Percentiles rank a stretch among this genome's conserved stretches.
phyloP scores from a whole-genome alignment of 83 land plant genomes.

The Isoetes engelmannii region DNA sequence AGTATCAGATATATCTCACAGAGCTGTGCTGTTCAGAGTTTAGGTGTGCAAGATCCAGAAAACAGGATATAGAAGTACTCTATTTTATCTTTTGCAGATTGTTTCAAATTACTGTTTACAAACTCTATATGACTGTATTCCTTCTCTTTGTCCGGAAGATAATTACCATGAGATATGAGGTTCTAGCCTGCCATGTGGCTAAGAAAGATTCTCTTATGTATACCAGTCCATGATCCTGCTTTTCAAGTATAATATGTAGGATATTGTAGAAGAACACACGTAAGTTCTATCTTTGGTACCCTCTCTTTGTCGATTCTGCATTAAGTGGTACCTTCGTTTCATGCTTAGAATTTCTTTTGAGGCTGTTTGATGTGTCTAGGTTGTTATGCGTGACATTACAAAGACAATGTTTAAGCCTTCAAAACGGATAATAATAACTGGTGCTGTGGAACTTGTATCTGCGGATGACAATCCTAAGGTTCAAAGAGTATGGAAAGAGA shows the following conservation, averaged over 20 bases:
- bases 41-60: too few species aligned
- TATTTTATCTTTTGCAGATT: too few species aligned
- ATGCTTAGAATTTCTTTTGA: too few species aligned
- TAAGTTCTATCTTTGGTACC: neutral
- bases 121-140: too few species aligned
- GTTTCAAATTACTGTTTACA: too few species aligned
- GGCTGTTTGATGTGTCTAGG: constrained; percentile 6
- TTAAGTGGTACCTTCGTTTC: neutral
- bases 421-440: constrained; percentile 22
- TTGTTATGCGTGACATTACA: constrained; percentile 15
- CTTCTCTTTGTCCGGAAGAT: too few species aligned
- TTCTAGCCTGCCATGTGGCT: too few species aligned
- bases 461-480: constrained; percentile 25
- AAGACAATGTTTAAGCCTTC: constrained; percentile 21
- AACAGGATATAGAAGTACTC: too few species aligned
- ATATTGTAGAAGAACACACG: constrained; percentile 1
- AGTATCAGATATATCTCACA: too few species aligned
- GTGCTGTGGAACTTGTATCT: constrained; percentile 21
- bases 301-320: constrained; percentile 1
- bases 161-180: too few species aligned
- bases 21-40: too few species aligned
- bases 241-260: neutral
- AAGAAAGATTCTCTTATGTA: too few species aligned
- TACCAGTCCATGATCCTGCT: neutral
- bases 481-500: constrained; percentile 24